phyloP scores from a whole-genome alignment of 805 yeast genomes.

The Sungouiella thailandica region DNA sequence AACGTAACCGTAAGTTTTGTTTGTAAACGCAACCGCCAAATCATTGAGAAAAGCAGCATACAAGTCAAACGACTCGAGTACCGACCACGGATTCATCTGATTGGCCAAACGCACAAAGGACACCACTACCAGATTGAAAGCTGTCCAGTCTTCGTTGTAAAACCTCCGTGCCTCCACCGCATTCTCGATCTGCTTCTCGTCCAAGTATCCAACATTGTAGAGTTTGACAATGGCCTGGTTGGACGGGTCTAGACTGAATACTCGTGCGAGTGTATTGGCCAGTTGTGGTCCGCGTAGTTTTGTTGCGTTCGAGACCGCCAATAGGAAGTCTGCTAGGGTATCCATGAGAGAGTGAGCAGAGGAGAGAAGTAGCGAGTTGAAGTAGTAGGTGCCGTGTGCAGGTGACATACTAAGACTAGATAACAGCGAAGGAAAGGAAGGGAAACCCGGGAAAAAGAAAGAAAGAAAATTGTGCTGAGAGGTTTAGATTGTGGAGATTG shows the following conservation, averaged over 20 bases:
- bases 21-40: constrained; percentile 45
- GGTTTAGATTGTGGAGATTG: no score
- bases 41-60: constrained; percentile 44
- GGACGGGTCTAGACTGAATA: constrained; percentile 22
- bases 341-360: constrained; percentile 16
- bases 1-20: constrained; percentile 35
- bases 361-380: no score
- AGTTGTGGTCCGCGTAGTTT: constrained; percentile 18
- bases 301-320: constrained; percentile 28
- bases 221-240: constrained; percentile 24
- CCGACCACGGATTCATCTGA: constrained; percentile 51
- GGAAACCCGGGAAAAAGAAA: no score
- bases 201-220: constrained; percentile 15
- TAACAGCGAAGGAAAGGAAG: no score
- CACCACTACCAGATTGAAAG: constrained; percentile 41
- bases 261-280: constrained; percentile 13
- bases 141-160: constrained; percentile 37
- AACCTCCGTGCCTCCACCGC: constrained; percentile 19
- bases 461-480: no score
- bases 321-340: constrained; percentile 16
- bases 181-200: constrained; percentile 12
- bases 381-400: no score
- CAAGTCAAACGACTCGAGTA: constrained; percentile 50
- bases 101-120: constrained; percentile 45
- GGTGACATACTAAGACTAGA: no score